These are phyloP conservation scores for Cryptomeria japonica DNA, from an alignment of 75 land plant species.

Conservation along the genomic window DNA sequence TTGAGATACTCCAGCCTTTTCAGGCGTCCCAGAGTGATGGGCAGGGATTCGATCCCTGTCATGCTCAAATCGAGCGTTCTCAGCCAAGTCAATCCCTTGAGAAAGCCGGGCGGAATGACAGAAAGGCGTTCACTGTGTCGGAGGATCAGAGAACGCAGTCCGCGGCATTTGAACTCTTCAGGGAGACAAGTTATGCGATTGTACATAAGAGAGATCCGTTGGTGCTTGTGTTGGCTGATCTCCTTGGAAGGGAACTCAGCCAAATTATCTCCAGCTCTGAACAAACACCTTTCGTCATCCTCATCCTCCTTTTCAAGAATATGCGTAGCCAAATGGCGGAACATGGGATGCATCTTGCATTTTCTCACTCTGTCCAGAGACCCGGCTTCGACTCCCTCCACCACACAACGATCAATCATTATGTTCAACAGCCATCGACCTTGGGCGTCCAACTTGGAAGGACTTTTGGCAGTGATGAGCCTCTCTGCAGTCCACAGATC, in stretches of 20 bases:
- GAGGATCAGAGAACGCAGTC: neutral
- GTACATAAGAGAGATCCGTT: neutral
- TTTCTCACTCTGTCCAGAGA: neutral
- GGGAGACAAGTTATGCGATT: neutral
- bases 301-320: neutral
- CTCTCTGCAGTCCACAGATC: neutral
- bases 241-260: neutral
- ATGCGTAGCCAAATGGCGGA: neutral
- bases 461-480: neutral
- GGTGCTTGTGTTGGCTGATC: neutral
- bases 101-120: neutral
- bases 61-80: neutral
- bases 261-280: neutral
- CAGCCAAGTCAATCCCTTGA: neutral
- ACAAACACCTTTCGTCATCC: neutral
- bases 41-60: neutral
- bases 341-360: conserved; percentile 3
- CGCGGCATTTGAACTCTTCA: neutral
- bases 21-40: neutral
- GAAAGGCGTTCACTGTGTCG: neutral
- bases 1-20: neutral
- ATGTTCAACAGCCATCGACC: neutral
- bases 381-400: neutral
- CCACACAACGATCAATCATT: neutral
- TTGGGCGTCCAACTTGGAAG: neutral